Percentiles rank a stretch among this genome's conserved stretches.
These are phyloP conservation scores for Crinitomyces ghanaensis DNA, from an alignment of 805 yeast genomes.

Conservation along the genomic window DNA sequence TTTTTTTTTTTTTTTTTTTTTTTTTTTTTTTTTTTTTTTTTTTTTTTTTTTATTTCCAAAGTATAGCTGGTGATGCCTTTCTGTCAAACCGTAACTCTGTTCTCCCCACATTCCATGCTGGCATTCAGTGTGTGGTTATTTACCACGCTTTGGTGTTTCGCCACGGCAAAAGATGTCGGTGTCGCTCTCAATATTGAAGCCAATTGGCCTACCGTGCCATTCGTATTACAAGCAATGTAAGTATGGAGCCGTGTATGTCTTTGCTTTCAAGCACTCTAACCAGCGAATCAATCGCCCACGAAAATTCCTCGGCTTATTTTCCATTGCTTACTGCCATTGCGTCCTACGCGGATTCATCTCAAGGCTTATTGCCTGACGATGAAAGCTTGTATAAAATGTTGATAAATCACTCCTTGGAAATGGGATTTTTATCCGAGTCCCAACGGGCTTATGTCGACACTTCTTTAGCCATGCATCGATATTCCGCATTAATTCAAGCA, in stretches of 20 bases:
- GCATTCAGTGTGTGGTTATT: too few relatives aligned
- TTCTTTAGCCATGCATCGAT: slow-evolving; percentile 35
- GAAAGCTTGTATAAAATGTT: slow-evolving; percentile 13
- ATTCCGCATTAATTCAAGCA: slow-evolving; percentile 53
- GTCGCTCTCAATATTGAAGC: slow-evolving; percentile 14
- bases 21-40: too few relatives aligned
- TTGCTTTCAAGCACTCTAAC: background rate
- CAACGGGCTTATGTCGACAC: slow-evolving; percentile 27
- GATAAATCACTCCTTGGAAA: slow-evolving; percentile 12
- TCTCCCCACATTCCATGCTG: too few relatives aligned
- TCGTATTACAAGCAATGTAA: slow-evolving; percentile 13
- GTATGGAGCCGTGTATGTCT: slow-evolving; percentile 5
- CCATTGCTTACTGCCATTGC: slow-evolving; percentile 22
- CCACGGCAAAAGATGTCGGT: too few relatives aligned
- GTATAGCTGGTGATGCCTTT: too few relatives aligned
- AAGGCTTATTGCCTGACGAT: too few relatives aligned
- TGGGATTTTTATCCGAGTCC: slow-evolving; percentile 11
- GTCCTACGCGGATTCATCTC: slow-evolving; percentile 5
- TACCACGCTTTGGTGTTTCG: too few relatives aligned
- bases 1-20: too few relatives aligned
- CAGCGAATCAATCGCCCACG: slow-evolving; percentile 25
- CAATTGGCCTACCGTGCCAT: slow-evolving; percentile 15
- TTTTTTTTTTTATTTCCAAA: too few relatives aligned
- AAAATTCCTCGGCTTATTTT: slow-evolving; percentile 23
- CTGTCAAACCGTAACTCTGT: too few relatives aligned